These are phyloP conservation scores for Scleromitrula shiraiana DNA, from an alignment of 2,329 filamentous ascomycete species.

Conservation along the genomic window DNA sequence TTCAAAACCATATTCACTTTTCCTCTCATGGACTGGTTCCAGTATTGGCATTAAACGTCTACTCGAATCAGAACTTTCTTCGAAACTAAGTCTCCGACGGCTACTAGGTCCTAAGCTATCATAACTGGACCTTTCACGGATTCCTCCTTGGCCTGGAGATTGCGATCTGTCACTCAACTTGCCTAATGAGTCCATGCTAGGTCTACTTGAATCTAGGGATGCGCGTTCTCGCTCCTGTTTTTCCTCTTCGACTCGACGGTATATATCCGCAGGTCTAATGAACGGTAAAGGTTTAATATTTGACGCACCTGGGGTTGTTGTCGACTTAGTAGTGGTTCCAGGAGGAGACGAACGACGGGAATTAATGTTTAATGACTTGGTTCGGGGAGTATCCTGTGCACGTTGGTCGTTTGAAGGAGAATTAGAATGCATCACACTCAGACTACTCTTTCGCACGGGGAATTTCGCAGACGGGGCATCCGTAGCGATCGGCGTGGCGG, in stretches of 20 bases:
- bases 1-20: constrained; percentile 50
- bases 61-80: constrained; percentile 27
- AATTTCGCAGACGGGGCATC: constrained; percentile 36
- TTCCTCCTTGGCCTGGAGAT: constrained; percentile 17
- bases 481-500: constrained; percentile 28
- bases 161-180: constrained; percentile 23
- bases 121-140: constrained; percentile 20
- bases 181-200: constrained; percentile 45
- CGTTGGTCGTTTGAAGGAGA: constrained; percentile 10
- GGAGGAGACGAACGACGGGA: constrained; percentile 32
- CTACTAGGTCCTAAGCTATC: constrained; percentile 17
- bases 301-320: constrained; percentile 28
- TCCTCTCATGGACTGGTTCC: constrained; percentile 48
- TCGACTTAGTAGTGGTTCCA: constrained; percentile 26
- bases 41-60: constrained; percentile 36
- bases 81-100: constrained; percentile 15
- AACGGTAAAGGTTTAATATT: constrained; percentile 54
- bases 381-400: constrained; percentile 12
- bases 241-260: constrained; percentile 63
- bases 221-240: constrained; percentile 51
- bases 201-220: constrained; percentile 49
- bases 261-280: constrained; percentile 68
- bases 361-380: constrained; percentile 30
- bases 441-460: constrained; percentile 55
- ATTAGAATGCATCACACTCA: constrained; percentile 36